Base-by-base conservation (phyloP, 306 rosid genomes). In the Acmispon strigosus region DNA sequence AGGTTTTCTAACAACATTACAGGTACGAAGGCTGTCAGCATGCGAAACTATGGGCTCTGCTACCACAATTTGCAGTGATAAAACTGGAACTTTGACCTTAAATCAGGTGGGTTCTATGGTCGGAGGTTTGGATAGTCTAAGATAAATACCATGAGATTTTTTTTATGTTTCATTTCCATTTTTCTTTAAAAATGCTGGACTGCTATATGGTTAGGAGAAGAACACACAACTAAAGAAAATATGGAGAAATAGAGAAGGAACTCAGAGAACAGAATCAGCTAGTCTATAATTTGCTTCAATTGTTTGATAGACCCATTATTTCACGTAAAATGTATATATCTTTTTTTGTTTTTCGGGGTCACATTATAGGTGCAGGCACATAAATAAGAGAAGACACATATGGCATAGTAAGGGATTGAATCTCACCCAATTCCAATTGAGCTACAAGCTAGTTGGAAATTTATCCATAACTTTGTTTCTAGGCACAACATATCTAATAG, bases 21-120 rank as follows among this genome's bases (percentile, higher is more conserved):
- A 92, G 98, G 98, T 92, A n/a, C 94, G 98, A 63, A 87, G 98
- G 60, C 79, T 92, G 80, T 92, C 98, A 58, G 96, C 96, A 20
- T 92, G 98, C 48, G 98, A 92, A 90, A 92, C 98, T 52, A 92
- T 92, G 98, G 98, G 98, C 54, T 92, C 98, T 49, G 94, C 98
- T 62, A 89, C 94, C 27, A 92, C 98, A 45, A 92, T 92, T 69
- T 92, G 98, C 81, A 92, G 98, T 56, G 98, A 92, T 83, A 92
- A 92, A 85, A 92, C 98, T 8, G 98, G 98, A 63, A 92, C 98
- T 10, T 82, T 92, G 88, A 92, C 98, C 74, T 81, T 84, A 66
- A 92, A 92, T 80, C 72, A 89, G 96, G 98, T 92, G 47, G 60
- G 72, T 67, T 43, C 8, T 12, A 8, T 32, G 36, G 3, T 53